Conservation (phyloP, 2,329 filamentous ascomycete genomes). For the Hypoxylon sp. region DNA sequence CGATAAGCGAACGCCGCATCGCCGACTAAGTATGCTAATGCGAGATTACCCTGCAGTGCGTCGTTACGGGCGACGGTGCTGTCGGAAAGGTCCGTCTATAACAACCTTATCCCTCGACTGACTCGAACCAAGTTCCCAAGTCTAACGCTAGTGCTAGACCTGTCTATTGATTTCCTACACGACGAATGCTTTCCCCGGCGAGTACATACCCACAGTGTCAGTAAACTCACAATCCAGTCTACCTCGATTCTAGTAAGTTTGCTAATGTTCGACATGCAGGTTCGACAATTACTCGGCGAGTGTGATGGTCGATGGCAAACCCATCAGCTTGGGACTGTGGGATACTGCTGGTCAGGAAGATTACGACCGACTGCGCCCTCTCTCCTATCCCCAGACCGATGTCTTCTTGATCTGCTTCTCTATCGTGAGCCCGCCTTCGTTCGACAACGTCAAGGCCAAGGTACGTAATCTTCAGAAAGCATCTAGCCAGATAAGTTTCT, state of each 20-base stretch:
- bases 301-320: slow-evolving; percentile 99
- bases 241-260: slow-evolving; percentile 24
- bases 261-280: slow-evolving; percentile 62
- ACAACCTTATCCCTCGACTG: slow-evolving; percentile 32
- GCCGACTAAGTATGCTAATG: slow-evolving; percentile 55
- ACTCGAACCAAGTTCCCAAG: slow-evolving; percentile 40
- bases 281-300: slow-evolving; percentile 99
- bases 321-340: slow-evolving; percentile 96
- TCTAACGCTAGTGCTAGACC: slow-evolving; percentile 73
- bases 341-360: slow-evolving; percentile 99
- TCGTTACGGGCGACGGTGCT: slow-evolving; percentile 98
- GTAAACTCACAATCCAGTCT: slow-evolving; percentile 54
- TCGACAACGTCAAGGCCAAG: slow-evolving; percentile 99
- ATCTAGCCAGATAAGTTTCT: not conserved
- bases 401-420: slow-evolving; percentile 99
- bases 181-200: slow-evolving; percentile 99
- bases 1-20: slow-evolving; percentile 30
- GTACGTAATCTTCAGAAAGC: slow-evolving; percentile 65
- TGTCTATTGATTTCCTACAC: slow-evolving; percentile 99
- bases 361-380: slow-evolving; percentile 93
- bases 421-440: slow-evolving; percentile 96
- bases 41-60: slow-evolving; percentile 74
- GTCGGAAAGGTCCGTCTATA: slow-evolving; percentile 87
- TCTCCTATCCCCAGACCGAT: slow-evolving; percentile 98
- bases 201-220: slow-evolving; percentile 99